A percentile compares a stretch with the other conserved stretches of the same genome.
These are phyloP conservation scores for Trichoderma simmonsii DNA, from an alignment of 2,329 filamentous ascomycete genomes.

Conservation along the genomic window DNA sequence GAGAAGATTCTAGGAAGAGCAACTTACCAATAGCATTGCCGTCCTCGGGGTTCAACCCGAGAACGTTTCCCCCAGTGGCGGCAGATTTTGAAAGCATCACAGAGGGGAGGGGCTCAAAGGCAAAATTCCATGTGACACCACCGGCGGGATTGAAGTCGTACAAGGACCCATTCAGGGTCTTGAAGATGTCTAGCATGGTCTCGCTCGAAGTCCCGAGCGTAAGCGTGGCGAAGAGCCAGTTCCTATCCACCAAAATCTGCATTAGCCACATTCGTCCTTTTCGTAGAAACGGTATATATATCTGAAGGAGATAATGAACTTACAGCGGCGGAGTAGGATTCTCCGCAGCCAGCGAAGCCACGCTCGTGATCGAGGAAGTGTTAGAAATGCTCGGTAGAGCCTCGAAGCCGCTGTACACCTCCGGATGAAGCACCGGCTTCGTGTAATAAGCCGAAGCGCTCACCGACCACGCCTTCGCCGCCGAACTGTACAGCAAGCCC, in stretches of 20 bases:
- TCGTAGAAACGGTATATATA: neutral
- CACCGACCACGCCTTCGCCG: constrained; percentile 19
- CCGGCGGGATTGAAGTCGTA: constrained; percentile 3
- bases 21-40: constrained; percentile 5
- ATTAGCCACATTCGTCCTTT: neutral
- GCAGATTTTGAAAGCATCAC: constrained; percentile 2
- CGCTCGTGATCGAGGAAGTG: neutral
- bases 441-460: constrained; percentile 21
- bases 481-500: constrained; percentile 23
- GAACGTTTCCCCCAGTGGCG: neutral
- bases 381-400: neutral
- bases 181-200: constrained; percentile 3
- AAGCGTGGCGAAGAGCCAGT: constrained; percentile 1
- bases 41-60: neutral
- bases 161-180: neutral
- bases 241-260: neutral
- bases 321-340: neutral
- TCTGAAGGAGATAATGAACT: neutral
- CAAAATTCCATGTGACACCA: constrained; percentile 1
- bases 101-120: constrained; percentile 1
- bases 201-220: constrained; percentile 2
- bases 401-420: neutral
- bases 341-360: neutral
- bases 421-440: constrained; percentile 18
- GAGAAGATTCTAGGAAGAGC: neutral